These are phyloP conservation scores for Leccinum pellstonianum DNA, from an alignment of 768 basidiomycete species.

Conservation along the genomic window DNA sequence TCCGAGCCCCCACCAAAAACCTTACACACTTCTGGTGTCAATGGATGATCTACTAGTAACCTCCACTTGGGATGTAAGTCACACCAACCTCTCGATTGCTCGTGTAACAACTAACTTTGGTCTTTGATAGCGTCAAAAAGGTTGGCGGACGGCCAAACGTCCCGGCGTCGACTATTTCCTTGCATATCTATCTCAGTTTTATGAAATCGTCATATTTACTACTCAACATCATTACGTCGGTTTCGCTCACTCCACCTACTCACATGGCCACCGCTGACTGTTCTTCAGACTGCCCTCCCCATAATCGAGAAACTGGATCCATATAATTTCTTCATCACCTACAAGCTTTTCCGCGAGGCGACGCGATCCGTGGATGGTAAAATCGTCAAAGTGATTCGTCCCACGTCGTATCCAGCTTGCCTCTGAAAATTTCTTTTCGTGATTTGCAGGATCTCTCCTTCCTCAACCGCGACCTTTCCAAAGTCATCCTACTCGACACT, in stretches of 20 bases:
- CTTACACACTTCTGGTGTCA: slow-evolving; percentile 88
- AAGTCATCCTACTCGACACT: slow-evolving; percentile 87
- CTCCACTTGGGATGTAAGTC: slow-evolving; percentile 93
- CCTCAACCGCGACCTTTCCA: slow-evolving; percentile 89
- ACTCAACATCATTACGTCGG: slow-evolving; percentile 84
- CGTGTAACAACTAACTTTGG: background rate
- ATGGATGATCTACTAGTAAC: slow-evolving; percentile 90
- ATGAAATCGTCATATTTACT: slow-evolving; percentile 96
- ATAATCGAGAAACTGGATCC: slow-evolving; percentile 93
- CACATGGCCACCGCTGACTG: background rate
- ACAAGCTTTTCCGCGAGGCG: slow-evolving; percentile 90
- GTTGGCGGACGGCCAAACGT: slow-evolving; percentile 97
- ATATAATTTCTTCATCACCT: slow-evolving; percentile 84
- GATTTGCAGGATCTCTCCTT: slow-evolving; percentile 69
- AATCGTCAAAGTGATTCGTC: slow-evolving; percentile 70
- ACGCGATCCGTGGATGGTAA: slow-evolving; percentile 81
- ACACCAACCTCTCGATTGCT: background rate
- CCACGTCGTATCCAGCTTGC: background rate
- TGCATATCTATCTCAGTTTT: slow-evolving; percentile 96
- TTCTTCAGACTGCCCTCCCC: slow-evolving; percentile 73
- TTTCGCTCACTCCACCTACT: slow-evolving; percentile 13
- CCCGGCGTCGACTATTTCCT: slow-evolving; percentile 99
- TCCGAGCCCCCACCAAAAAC: slow-evolving; percentile 80
- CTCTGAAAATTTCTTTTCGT: background rate
- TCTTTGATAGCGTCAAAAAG: slow-evolving; percentile 72